phyloP scores from a whole-genome alignment of 441 rosid species.

The Kokia cookei region DNA sequence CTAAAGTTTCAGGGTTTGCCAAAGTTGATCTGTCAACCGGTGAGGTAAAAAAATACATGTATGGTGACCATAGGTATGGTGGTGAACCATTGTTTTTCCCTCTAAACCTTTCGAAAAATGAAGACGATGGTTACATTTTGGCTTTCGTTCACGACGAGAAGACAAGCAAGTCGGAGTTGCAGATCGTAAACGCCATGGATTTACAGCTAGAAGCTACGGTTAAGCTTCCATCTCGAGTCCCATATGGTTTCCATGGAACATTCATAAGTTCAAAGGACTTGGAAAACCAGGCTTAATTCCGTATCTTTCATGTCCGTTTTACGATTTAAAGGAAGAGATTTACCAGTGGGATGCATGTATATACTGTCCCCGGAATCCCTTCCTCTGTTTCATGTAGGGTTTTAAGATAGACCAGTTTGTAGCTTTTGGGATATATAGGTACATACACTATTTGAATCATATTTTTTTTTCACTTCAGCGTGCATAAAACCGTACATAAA shows the following conservation, averaged over 20 bases:
- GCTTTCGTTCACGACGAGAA: constrained; percentile 73
- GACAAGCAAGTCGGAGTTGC: constrained; percentile 54
- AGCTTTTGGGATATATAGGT: not conserved
- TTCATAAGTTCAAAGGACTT: constrained; percentile 49
- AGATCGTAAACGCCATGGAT: constrained; percentile 51
- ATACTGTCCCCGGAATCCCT: not conserved
- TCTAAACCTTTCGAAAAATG: constrained; percentile 16
- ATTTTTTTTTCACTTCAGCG: not conserved
- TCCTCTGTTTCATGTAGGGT: not conserved
- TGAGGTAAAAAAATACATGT: constrained; percentile 35
- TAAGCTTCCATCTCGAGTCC: constrained; percentile 73
- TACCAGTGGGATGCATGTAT: not conserved
- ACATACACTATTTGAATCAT: not conserved
- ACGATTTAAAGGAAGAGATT: not conserved
- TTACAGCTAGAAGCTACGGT: constrained; percentile 59
- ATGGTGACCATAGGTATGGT: constrained; percentile 59
- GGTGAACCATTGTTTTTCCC: constrained; percentile 80
- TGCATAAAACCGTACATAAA: not conserved
- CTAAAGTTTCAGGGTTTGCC: constrained; percentile 82
- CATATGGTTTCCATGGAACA: constrained; percentile 89
- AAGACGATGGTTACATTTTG: constrained; percentile 57
- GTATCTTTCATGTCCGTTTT: not conserved
- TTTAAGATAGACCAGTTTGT: not conserved
- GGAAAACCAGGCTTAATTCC: constrained; percentile 37
- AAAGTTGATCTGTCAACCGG: constrained; percentile 75